Evolutionary conservation across 164 flowering plant genomes (phyloP).

Genomic region (Kalanchoe fedtschenkoi): DNA sequence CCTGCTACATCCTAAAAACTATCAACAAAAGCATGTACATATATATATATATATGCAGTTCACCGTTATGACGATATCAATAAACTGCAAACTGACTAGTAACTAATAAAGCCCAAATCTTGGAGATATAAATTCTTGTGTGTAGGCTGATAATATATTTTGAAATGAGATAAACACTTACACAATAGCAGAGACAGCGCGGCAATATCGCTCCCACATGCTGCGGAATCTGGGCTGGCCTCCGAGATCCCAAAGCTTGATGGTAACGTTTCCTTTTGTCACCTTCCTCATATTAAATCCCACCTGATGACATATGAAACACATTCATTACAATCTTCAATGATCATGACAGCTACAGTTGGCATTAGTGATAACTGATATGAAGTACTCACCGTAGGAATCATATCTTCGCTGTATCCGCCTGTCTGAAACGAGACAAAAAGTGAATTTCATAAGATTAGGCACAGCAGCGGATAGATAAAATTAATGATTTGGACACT

Average conservation of each 20-base stretch:
- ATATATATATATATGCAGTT: too few species aligned
- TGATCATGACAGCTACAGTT: neutral
- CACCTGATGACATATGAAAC: slow-evolving; percentile 31
- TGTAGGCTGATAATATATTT: neutral
- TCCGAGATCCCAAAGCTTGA: slow-evolving; percentile 96
- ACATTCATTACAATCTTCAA: neutral
- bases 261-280: slow-evolving; percentile 87
- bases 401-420: slow-evolving; percentile 98
- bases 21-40: too few species aligned
- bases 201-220: slow-evolving; percentile 98
- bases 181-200: slow-evolving; percentile 92
- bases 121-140: too few species aligned
- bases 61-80: too few species aligned
- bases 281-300: slow-evolving; percentile 97
- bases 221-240: slow-evolving; percentile 98
- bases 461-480: slow-evolving; percentile 1
- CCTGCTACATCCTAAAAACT: too few species aligned
- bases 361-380: neutral
- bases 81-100: too few species aligned
- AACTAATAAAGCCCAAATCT: too few species aligned
- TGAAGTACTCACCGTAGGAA: slow-evolving; percentile 65
- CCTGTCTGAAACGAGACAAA: slow-evolving; percentile 49
- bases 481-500: neutral
- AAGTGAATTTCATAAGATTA: neutral
- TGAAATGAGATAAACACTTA: slow-evolving; percentile 17